A percentile compares a stretch with the other conserved stretches of the same genome.
phyloP scores from a whole-genome alignment of 352 stramenopile species.

The Blastocystis sp. region DNA sequence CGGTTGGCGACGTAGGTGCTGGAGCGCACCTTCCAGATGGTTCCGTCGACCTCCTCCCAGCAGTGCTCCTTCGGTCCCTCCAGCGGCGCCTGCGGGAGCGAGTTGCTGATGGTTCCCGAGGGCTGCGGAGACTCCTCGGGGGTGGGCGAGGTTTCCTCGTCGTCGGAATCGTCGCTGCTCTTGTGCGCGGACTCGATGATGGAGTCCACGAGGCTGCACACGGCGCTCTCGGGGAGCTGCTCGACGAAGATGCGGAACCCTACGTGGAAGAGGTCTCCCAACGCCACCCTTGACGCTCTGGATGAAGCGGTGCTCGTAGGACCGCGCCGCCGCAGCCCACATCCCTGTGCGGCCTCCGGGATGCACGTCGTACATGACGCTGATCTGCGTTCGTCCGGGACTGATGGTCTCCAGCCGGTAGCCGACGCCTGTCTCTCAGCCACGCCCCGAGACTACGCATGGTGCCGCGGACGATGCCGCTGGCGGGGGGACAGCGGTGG shows the following conservation, averaged over 20 bases:
- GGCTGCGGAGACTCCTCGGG: neutral
- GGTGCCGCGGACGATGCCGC: neutral
- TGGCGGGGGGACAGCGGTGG: neutral
- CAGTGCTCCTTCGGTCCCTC: neutral
- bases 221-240: constrained; percentile 1
- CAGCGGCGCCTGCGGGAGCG: neutral
- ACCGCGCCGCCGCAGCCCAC: neutral
- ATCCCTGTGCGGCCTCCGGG: neutral
- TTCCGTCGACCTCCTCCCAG: constrained; percentile 34
- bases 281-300: neutral
- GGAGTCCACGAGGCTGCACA: neutral
- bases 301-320: neutral
- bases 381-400: neutral
- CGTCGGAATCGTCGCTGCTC: too few relatives aligned
- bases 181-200: neutral
- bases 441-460: neutral
- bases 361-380: neutral
- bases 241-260: neutral
- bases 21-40: constrained; percentile 49
- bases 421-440: neutral
- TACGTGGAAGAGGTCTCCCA: too few relatives aligned
- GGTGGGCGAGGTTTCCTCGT: neutral
- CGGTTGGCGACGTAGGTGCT: neutral
- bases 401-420: constrained; percentile 16
- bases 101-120: constrained; percentile 3